Percentiles rank a stretch among this genome's conserved stretches.
Evolutionary conservation across 345 rosid genomes (phyloP).

Genomic region (Arabis hirsuta): DNA sequence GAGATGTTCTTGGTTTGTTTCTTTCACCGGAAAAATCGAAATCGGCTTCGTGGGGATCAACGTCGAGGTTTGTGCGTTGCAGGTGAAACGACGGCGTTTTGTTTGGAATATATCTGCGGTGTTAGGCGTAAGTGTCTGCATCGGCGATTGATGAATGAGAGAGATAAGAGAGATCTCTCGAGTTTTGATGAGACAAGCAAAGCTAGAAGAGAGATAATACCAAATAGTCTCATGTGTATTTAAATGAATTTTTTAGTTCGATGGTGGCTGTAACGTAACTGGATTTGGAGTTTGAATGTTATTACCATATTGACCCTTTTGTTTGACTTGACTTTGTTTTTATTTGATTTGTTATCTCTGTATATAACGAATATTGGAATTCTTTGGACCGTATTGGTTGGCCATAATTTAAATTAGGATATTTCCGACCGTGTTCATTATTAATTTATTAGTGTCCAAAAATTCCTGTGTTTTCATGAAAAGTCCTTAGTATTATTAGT

Average conservation of each 20-base stretch:
- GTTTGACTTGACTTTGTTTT: constrained; percentile 45
- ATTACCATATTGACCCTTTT: constrained; percentile 29
- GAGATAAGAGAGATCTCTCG: constrained; percentile 1
- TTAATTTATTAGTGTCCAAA: background rate
- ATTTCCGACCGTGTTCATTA: constrained; percentile 34
- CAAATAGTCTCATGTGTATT: constrained; percentile 8
- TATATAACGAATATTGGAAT: constrained; percentile 21
- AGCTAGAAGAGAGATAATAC: constrained; percentile 15
- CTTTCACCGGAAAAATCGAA: background rate
- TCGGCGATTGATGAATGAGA: background rate
- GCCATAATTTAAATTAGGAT: constrained; percentile 21
- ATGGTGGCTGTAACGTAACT: constrained; percentile 21
- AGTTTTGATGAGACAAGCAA: constrained; percentile 24
- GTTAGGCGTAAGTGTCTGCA: constrained; percentile 66
- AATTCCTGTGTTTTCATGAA: constrained; percentile 30
- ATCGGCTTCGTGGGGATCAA: constrained; percentile 47
- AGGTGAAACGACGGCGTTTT: constrained; percentile 54
- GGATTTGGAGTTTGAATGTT: background rate
- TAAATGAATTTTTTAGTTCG: background rate
- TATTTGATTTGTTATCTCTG: constrained; percentile 26
- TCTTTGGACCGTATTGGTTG: constrained; percentile 31
- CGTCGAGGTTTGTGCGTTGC: constrained; percentile 50
- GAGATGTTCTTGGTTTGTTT: constrained; percentile 44
- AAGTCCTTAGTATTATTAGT: constrained; percentile 15
- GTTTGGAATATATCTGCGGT: constrained; percentile 49